Percentiles rank a stretch among this genome's conserved stretches.
phyloP scores from a whole-genome alignment of 495 filamentous ascomycete species.

The Ascodesmis nigricans region DNA sequence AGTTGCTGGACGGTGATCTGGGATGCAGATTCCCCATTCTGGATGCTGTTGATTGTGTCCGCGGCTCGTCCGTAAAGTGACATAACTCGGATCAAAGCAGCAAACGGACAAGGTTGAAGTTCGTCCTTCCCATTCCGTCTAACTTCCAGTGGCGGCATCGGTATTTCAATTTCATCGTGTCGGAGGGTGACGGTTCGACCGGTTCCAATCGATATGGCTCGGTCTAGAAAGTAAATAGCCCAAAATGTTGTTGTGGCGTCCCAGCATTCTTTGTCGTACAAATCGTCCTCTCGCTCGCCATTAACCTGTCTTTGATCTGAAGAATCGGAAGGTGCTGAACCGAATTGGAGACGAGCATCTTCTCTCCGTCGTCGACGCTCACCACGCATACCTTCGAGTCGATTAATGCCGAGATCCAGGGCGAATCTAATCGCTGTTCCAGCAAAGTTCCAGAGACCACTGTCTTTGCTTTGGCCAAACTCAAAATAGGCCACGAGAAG shows the following conservation, averaged over 20 bases:
- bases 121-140: conserved; percentile 24
- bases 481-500: conserved; percentile 65
- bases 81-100: conserved; percentile 57
- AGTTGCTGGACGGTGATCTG: conserved; percentile 46
- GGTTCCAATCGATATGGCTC: conserved; percentile 66
- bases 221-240: conserved; percentile 67
- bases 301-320: no score
- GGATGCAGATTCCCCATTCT: conserved; percentile 50
- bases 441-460: conserved; percentile 76
- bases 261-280: no score
- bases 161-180: conserved; percentile 60
- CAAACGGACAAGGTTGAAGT: conserved; percentile 54
- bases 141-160: conserved; percentile 43
- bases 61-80: conserved; percentile 64
- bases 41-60: conserved; percentile 64
- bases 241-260: conserved; percentile 68
- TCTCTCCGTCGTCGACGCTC: conserved; percentile 17
- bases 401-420: conserved; percentile 62
- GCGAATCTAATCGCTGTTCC: conserved; percentile 72
- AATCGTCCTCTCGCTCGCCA: no score
- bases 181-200: conserved; percentile 58
- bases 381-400: conserved; percentile 38
- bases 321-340: no score
- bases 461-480: conserved; percentile 67
- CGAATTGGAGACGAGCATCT: no score